Percentiles rank a stretch among this genome's conserved stretches.
phyloP scores from a whole-genome alignment of 106 monocot species.

The Acorus gramineus region DNA sequence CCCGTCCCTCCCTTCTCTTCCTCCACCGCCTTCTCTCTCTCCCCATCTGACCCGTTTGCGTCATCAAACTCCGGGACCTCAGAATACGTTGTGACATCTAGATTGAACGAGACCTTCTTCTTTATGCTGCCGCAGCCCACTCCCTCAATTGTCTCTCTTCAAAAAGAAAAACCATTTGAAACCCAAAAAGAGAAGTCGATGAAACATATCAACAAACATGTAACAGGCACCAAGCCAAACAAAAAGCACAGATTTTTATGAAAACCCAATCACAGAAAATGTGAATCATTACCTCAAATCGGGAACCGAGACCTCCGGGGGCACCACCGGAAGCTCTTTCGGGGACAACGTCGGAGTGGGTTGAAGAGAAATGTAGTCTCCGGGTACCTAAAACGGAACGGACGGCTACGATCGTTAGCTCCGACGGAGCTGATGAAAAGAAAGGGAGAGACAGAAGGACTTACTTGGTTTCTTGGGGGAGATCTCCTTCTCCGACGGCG shows the following conservation, averaged over 20 bases:
- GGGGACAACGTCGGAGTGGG: constrained; percentile 6
- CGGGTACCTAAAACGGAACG: constrained; percentile 8
- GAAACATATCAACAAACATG: neutral
- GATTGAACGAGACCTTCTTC: constrained; percentile 81
- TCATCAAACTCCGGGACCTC: neutral
- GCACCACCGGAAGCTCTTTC: constrained; percentile 8
- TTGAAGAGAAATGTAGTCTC: constrained; percentile 6
- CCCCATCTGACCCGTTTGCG: neutral
- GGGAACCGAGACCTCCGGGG: neutral
- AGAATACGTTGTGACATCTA: constrained; percentile 56
- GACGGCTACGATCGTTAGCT: neutral
- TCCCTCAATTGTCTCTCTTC: constrained; percentile 23
- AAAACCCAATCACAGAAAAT: too few species aligned
- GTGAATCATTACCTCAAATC: constrained; percentile 15
- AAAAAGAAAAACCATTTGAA: constrained; percentile 1
- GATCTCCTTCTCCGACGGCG: constrained; percentile 13
- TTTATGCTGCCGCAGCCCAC: constrained; percentile 13
- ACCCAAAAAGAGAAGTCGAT: neutral
- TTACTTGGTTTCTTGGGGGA: constrained; percentile 3
- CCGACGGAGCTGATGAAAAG: neutral
- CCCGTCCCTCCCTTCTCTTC: constrained; percentile 4
- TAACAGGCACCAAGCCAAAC: neutral
- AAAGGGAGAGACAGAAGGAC: neutral
- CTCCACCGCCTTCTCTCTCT: constrained; percentile 7
- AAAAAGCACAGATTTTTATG: neutral